phyloP scores from a whole-genome alignment of 305 asterid genomes.

The Fraxinus sp. region DNA sequence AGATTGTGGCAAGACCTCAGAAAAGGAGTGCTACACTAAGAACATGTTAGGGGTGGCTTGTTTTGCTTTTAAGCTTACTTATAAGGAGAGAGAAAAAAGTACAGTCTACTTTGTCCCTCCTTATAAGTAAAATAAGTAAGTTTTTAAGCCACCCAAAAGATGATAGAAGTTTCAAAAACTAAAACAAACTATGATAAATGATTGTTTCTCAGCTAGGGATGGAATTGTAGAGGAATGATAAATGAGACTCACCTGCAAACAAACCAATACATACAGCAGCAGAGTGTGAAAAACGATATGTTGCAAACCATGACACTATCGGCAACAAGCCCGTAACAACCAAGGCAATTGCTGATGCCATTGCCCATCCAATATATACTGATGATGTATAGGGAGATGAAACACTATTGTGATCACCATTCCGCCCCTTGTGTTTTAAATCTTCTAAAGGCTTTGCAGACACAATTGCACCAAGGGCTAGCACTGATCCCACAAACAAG shows the following conservation, averaged over 20 bases:
- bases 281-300: slow-evolving; percentile 87
- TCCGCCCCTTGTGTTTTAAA: slow-evolving; percentile 75
- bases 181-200: background rate
- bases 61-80: background rate
- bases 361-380: slow-evolving; percentile 92
- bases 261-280: slow-evolving; percentile 85
- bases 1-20: slow-evolving; percentile 29
- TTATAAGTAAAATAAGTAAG: background rate
- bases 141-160: background rate
- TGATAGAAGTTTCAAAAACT: slow-evolving; percentile 8
- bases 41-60: background rate
- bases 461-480: slow-evolving; percentile 93
- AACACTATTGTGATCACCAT: slow-evolving; percentile 60
- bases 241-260: slow-evolving; percentile 64
- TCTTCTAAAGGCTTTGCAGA: slow-evolving; percentile 96
- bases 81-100: background rate
- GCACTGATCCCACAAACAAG: slow-evolving; percentile 79
- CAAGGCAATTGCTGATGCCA: slow-evolving; percentile 88
- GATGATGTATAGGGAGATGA: slow-evolving; percentile 95
- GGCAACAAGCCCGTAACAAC: slow-evolving; percentile 88
- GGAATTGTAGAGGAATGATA: slow-evolving; percentile 12
- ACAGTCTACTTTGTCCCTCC: background rate
- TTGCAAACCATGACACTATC: slow-evolving; percentile 94
- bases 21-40: slow-evolving; percentile 13
- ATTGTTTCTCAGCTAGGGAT: slow-evolving; percentile 2